phyloP scores from a whole-genome alignment of 1,139 yeast species.

The Zygosaccharomyces pseudobailii region DNA sequence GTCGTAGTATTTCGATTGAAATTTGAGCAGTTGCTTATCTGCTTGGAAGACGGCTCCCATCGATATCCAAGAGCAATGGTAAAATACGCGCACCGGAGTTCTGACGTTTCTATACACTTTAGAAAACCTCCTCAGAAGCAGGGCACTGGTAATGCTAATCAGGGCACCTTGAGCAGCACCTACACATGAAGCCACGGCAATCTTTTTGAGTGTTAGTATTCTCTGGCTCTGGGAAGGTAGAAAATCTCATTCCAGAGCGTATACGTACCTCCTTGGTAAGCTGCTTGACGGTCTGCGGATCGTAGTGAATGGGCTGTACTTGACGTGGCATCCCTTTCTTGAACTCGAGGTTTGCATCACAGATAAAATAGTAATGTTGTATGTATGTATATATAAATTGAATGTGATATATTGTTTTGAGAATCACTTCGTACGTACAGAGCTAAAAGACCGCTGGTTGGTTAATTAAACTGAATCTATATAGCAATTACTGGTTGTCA shows the following conservation, averaged over 20 bases:
- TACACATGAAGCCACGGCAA: constrained; percentile 34
- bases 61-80: constrained; percentile 39
- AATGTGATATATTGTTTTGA: neutral
- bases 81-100: constrained; percentile 38
- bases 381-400: neutral
- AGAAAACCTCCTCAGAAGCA: constrained; percentile 33
- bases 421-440: constrained; percentile 3
- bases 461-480: neutral
- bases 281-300: constrained; percentile 33
- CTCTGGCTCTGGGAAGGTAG: neutral
- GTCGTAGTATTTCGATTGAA: constrained; percentile 34
- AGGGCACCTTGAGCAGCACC: constrained; percentile 40
- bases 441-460: neutral
- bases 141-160: constrained; percentile 33
- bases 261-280: constrained; percentile 29
- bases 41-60: constrained; percentile 39
- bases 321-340: constrained; percentile 18
- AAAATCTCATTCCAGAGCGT: neutral
- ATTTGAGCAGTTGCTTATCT: constrained; percentile 36
- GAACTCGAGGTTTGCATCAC: neutral
- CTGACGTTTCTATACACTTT: constrained; percentile 36
- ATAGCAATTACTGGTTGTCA: constrained; percentile 1
- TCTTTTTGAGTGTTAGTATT: constrained; percentile 14
- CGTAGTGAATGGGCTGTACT: constrained; percentile 36
- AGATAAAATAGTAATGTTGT: neutral